Evolutionary conservation across 1,284 basidiomycete species (phyloP).

Genomic region (Austroboletus olivaceoglutinosus): DNA sequence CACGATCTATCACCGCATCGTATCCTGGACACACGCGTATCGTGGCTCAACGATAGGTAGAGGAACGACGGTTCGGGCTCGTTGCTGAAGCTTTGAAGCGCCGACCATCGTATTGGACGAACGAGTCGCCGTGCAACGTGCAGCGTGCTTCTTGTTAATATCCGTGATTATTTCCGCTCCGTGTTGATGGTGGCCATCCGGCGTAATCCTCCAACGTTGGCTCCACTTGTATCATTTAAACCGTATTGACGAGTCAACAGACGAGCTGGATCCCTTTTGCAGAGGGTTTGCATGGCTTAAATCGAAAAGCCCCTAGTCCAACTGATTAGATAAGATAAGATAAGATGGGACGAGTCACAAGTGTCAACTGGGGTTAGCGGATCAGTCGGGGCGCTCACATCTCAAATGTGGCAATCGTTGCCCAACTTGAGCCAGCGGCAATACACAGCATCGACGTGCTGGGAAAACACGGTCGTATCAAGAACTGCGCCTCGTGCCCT

Average conservation of each 20-base stretch:
- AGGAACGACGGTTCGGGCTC: neutral
- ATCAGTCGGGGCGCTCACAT: neutral
- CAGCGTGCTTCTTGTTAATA: neutral
- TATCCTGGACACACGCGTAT: too few species aligned
- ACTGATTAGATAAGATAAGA: conserved; percentile 31
- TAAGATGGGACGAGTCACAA: conserved; percentile 1
- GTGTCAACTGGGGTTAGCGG: too few species aligned
- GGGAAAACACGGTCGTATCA: neutral
- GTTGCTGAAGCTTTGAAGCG: neutral
- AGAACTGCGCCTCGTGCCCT: neutral
- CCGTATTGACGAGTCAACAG: too few species aligned
- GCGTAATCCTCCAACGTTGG: neutral
- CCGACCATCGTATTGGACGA: neutral
- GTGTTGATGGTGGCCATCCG: neutral
- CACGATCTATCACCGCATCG: too few species aligned
- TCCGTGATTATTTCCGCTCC: neutral
- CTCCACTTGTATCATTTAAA: neutral
- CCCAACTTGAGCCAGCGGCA: conserved; percentile 4
- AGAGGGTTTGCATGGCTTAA: neutral
- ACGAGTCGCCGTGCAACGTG: neutral
- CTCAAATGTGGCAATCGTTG: conserved; percentile 6
- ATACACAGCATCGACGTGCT: conserved; percentile 26
- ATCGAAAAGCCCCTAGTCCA: neutral
- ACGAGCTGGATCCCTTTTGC: neutral
- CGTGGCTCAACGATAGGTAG: neutral